These are phyloP conservation scores for Penicillium aurantiogriseum DNA, from an alignment of 2,329 filamentous ascomycete species.

Conservation along the genomic window DNA sequence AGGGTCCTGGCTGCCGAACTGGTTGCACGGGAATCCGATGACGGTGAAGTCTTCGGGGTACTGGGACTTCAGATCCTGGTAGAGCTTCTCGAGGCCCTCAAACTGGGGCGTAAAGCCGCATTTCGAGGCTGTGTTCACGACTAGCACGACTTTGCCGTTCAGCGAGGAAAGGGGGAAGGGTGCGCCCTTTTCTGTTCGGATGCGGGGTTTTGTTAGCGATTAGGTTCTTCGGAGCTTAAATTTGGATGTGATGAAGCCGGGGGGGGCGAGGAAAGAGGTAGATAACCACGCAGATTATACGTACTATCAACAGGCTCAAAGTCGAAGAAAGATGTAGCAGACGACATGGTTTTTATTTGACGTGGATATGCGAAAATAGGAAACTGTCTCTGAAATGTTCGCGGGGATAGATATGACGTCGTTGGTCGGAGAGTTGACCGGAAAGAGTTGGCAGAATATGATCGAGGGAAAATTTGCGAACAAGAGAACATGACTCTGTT, in stretches of 20 bases:
- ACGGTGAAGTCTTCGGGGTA: slow-evolving; percentile 77
- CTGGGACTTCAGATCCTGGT: slow-evolving; percentile 69
- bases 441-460: slow-evolving; percentile 5
- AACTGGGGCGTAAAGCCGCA: slow-evolving; percentile 99
- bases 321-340: slow-evolving; percentile 59
- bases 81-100: slow-evolving; percentile 83
- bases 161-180: slow-evolving; percentile 68
- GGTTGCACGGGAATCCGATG: slow-evolving; percentile 97
- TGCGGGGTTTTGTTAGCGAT: slow-evolving; percentile 7
- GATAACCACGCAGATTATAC: slow-evolving; percentile 23
- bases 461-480: not conserved
- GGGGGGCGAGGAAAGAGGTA: not conserved
- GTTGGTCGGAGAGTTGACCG: slow-evolving; percentile 1
- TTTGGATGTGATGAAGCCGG: not conserved
- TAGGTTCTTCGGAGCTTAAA: not conserved
- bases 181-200: slow-evolving; percentile 64
- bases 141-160: slow-evolving; percentile 88
- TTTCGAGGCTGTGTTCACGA: slow-evolving; percentile 98
- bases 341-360: slow-evolving; percentile 49
- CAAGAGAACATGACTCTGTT: slow-evolving; percentile 7
- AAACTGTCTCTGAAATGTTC: not conserved
- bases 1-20: slow-evolving; percentile 89
- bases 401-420: slow-evolving; percentile 18
- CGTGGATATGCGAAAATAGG: not conserved
- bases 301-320: slow-evolving; percentile 59